Percentiles rank a stretch among this genome's conserved stretches.
phyloP scores from a whole-genome alignment of 768 basidiomycete species.

The Hypsizygus marmoreus region DNA sequence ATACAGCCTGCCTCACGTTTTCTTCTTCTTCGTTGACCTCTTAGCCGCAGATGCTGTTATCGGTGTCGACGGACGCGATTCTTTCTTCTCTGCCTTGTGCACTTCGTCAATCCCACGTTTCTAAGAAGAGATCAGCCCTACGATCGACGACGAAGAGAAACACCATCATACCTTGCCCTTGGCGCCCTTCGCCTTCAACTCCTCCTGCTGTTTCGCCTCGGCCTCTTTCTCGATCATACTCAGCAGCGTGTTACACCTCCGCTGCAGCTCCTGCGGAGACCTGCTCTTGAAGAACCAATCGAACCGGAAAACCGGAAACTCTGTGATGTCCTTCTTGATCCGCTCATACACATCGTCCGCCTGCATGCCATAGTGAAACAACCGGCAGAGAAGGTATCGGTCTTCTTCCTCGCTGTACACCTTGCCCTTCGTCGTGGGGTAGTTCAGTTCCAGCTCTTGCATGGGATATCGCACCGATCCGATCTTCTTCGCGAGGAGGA shows the following conservation, averaged over 20 bases:
- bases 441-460: conserved; percentile 95
- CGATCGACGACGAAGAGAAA: not conserved
- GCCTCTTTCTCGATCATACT: conserved; percentile 94
- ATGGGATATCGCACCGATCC: conserved; percentile 84
- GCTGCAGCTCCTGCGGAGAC: conserved; percentile 83
- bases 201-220: conserved; percentile 65
- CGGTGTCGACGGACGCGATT: conserved; percentile 67
- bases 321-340: conserved; percentile 94
- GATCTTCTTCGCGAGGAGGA: conserved; percentile 82
- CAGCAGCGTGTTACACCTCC: conserved; percentile 85
- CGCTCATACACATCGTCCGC: conserved; percentile 89
- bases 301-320: conserved; percentile 96
- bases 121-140: conserved; percentile 31
- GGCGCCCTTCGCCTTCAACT: conserved; percentile 59
- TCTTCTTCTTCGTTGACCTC: conserved; percentile 69
- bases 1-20: conserved; percentile 44
- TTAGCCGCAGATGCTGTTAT: conserved; percentile 50
- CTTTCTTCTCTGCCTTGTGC: conserved; percentile 47
- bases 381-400: conserved; percentile 86
- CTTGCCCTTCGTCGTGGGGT: conserved; percentile 95
- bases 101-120: conserved; percentile 77
- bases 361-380: conserved; percentile 89
- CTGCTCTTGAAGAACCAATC: conserved; percentile 99
- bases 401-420: conserved; percentile 98
- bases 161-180: conserved; percentile 61